phyloP scores from a whole-genome alignment of 495 filamentous ascomycete genomes.

The Stereocaulon alpinum region DNA sequence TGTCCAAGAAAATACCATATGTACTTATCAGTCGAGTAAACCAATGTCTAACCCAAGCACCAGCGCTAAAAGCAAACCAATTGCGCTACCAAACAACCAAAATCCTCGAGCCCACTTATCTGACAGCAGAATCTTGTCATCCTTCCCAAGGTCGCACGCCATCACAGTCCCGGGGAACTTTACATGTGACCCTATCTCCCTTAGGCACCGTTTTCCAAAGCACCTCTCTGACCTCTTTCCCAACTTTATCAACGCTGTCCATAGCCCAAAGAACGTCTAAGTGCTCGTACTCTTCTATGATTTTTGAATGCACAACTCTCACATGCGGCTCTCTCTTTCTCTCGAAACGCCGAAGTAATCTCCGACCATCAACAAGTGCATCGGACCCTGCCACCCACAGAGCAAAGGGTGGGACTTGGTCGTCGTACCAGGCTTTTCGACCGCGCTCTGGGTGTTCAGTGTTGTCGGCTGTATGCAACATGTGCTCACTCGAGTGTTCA shows the following conservation, averaged over 20 bases:
- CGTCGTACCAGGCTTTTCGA: conserved; percentile 68
- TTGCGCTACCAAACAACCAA: neutral
- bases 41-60: too few species aligned
- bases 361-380: conserved; percentile 70
- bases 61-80: conserved; percentile 25
- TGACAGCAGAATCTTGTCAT: neutral
- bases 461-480: neutral
- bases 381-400: conserved; percentile 82
- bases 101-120: neutral
- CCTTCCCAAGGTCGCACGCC: conserved; percentile 19
- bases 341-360: conserved; percentile 63
- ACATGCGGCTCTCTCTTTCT: conserved; percentile 76
- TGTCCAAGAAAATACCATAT: too few species aligned
- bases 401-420: conserved; percentile 71
- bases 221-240: conserved; percentile 68
- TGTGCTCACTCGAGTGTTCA: conserved; percentile 10
- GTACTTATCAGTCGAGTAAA: too few species aligned
- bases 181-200: conserved; percentile 45
- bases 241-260: conserved; percentile 76
- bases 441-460: neutral
- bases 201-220: conserved; percentile 63
- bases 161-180: conserved; percentile 55
- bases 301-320: conserved; percentile 63
- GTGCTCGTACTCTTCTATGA: conserved; percentile 89
- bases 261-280: conserved; percentile 96